phyloP scores from a whole-genome alignment of 176 grass and related monocot genomes.

The Musa beccarii region DNA sequence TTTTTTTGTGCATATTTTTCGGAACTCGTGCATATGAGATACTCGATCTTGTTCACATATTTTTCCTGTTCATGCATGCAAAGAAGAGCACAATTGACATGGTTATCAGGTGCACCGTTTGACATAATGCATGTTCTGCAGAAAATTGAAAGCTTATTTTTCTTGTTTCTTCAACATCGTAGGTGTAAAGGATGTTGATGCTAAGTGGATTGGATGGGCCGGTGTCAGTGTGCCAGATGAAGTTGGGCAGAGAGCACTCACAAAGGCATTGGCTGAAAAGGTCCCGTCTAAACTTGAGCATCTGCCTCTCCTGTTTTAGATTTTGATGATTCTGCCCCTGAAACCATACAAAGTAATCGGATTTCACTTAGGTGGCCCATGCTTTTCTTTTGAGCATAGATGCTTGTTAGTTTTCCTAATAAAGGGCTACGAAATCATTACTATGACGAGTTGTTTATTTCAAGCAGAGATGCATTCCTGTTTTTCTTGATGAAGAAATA shows the following conservation, averaged over 20 bases:
- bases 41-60: background rate
- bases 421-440: background rate
- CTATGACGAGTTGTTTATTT: background rate
- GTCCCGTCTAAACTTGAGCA: conserved; percentile 5
- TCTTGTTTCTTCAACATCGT: conserved; percentile 1
- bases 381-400: background rate
- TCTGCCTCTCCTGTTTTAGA: background rate
- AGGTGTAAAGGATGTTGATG: conserved; percentile 97
- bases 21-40: background rate
- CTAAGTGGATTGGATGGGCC: conserved; percentile 99
- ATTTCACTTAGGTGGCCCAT: conserved; percentile 8
- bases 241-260: conserved; percentile 79
- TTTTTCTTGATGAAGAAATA: conserved; percentile 98
- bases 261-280: conserved; percentile 92
- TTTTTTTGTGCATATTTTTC: background rate
- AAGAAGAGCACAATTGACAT: background rate
- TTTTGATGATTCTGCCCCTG: conserved; percentile 15
- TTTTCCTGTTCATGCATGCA: conserved; percentile 1
- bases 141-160: conserved; percentile 15
- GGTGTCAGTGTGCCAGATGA: conserved; percentile 92
- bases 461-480: conserved; percentile 92
- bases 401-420: background rate
- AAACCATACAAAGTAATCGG: background rate
- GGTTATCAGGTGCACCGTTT: background rate
- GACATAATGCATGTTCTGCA: background rate